phyloP scores from a whole-genome alignment of 768 basidiomycete species.

The Termitomyces sp. region DNA sequence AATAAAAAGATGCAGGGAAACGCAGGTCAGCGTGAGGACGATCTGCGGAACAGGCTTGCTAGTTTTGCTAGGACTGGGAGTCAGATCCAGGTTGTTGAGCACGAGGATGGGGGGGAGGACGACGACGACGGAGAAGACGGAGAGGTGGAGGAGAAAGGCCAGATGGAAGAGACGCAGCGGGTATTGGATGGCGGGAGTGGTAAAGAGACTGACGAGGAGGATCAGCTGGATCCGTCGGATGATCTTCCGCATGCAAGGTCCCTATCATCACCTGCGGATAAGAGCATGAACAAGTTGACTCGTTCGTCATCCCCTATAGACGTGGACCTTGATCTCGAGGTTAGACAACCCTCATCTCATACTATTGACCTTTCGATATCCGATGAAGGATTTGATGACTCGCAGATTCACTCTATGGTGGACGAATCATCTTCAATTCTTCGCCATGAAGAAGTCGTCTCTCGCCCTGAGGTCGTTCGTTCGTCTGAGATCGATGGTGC shows the following conservation, averaged over 20 bases:
- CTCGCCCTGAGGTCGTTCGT: conserved; percentile 37
- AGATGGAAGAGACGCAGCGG: neutral
- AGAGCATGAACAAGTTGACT: too few relatives aligned
- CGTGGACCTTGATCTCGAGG: conserved; percentile 11
- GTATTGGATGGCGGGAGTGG: neutral
- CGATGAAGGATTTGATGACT: conserved; percentile 18
- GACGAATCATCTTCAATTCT: conserved; percentile 13
- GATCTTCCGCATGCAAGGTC: neutral
- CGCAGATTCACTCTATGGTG: conserved; percentile 10
- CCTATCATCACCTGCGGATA: neutral
- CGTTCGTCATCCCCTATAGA: conserved; percentile 16
- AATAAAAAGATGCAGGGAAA: neutral
- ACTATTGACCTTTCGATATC: conserved; percentile 14
- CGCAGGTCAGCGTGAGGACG: conserved; percentile 14
- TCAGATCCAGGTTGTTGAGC: conserved; percentile 17
- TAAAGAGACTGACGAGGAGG: neutral
- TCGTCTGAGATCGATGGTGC: conserved; percentile 14
- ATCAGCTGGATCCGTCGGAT: neutral
- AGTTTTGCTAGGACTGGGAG: conserved; percentile 51
- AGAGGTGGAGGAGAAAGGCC: conserved; percentile 12
- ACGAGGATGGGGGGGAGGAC: conserved; percentile 15
- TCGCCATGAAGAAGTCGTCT: conserved; percentile 14
- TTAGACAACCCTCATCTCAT: neutral
- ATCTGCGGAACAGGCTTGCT: conserved; percentile 41
- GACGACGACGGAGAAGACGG: conserved; percentile 17